Percentiles rank a stretch among this genome's conserved stretches.
These are phyloP conservation scores for Termitomyces sp. DNA, from an alignment of 768 basidiomycete genomes.

Conservation along the genomic window DNA sequence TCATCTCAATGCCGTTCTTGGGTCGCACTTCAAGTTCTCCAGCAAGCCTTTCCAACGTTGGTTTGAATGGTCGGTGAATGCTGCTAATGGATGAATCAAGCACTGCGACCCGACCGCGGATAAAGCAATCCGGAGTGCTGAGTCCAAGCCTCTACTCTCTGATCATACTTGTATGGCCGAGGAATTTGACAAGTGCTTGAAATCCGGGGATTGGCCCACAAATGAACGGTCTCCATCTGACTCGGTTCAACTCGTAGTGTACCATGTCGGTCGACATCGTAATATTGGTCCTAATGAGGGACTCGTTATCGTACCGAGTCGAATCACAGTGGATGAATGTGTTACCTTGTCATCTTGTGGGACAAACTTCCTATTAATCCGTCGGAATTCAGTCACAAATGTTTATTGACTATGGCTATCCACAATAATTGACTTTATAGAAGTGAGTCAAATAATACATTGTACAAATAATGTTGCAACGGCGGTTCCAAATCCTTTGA, in stretches of 20 bases:
- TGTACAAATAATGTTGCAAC: no score
- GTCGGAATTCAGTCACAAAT: no score
- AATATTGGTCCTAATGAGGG: background rate
- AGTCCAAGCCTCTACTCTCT: background rate
- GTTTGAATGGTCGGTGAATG: background rate
- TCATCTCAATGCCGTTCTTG: background rate
- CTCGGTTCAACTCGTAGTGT: no score
- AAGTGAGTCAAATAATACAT: no score
- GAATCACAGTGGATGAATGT: background rate
- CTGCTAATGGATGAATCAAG: background rate
- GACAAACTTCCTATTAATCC: no score
- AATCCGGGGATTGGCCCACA: background rate
- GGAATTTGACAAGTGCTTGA: background rate
- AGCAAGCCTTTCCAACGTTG: background rate
- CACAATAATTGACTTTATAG: no score
- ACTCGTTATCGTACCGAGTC: background rate
- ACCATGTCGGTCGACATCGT: background rate
- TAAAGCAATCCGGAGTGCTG: background rate
- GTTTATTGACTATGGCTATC: no score
- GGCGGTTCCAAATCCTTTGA: no score
- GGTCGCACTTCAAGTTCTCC: background rate
- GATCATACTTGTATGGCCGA: background rate
- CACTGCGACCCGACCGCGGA: background rate
- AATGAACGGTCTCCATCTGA: background rate
- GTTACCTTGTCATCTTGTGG: background rate